Evolutionary conservation across 306 rosid species (phyloP), one percentile per base, ranked within the genome.

Genomic region (peach (Prunus persica)): DNA sequence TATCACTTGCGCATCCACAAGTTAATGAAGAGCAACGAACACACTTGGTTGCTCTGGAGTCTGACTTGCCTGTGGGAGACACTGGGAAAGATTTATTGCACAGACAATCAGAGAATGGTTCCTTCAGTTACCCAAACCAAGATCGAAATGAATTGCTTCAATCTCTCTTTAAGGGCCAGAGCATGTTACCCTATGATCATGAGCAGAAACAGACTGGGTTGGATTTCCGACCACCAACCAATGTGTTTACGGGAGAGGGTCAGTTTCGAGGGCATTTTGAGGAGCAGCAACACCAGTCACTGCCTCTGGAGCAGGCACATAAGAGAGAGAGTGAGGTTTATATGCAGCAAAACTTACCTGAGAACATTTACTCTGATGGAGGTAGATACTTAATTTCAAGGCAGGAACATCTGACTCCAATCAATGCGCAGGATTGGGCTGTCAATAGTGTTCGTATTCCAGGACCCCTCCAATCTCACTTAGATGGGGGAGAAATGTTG

Each of bases 81-180:
- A 74, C 74, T 1, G 82, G 82, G 58, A 88, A 89, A 76, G 84
- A 63, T 76, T 47, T 87, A 83, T 65, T 88, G 50, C 89, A 75
- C 45, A 81, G 88, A 70, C 90, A 78, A 73, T 71, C 84, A 24
- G 89, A 82, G 47, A 83, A 85, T 56, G 81, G 76, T 71, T 75
- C 91, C 71, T 90, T 92, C 79, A 80, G 76, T 83, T 90, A 85
- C 75, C 83, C 83, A 71, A 87, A 82, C 84, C 98, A 88, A 79
- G 90, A 82, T 78, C 87, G 84, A 76, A 84, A 83, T 87, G 96
- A 86, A 75, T 75, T 92, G 65, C 90, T 92, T 69, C 91, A 85
- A 27, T 87, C 99, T 56, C 82, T 90, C 80, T 88, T 87, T 72
- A 90, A 88, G 85, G 92, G 87, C 69, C 91, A 79, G 62, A 94